Conservation (phyloP, 73 alveolate species). For the Paramecium primaurelia region DNA sequence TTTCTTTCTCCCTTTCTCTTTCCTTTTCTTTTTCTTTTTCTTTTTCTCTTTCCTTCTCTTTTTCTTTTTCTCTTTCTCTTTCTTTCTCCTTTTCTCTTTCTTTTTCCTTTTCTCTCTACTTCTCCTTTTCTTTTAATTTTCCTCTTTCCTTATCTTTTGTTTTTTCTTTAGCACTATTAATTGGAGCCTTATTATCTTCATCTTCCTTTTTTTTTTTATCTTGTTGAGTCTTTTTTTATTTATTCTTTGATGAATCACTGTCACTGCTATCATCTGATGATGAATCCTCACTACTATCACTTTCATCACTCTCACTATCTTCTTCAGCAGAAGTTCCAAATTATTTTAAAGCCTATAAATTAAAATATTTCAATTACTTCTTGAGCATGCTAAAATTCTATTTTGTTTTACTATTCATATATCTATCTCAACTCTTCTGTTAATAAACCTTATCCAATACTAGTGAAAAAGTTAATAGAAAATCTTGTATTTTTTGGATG, state of each 20-base stretch:
- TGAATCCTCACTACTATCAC: not conserved
- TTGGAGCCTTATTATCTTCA: not conserved
- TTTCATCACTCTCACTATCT: not conserved
- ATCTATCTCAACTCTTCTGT: conserved; percentile 91
- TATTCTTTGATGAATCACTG: conserved; percentile 16
- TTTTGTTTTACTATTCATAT: conserved; percentile 7
- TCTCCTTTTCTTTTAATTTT: not conserved
- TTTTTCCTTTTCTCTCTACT: not conserved
- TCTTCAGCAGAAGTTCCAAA: not conserved
- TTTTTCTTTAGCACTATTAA: not conserved
- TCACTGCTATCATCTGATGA: not conserved
- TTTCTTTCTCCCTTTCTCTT: not conserved
- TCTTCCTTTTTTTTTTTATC: not conserved
- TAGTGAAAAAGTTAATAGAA: conserved; percentile 96
- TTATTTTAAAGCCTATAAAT: not conserved
- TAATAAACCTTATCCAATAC: conserved; percentile 97
- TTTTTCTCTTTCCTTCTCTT: not conserved
- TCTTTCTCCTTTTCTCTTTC: not conserved
- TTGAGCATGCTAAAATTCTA: conserved; percentile 12
- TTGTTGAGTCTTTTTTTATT: not conserved
- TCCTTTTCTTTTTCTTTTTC: not conserved
- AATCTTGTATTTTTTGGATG: conserved; percentile 96
- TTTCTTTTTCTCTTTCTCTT: not conserved
- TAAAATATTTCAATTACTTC: conserved; percentile 4
- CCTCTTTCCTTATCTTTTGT: not conserved